phyloP scores from a whole-genome alignment of 306 rosid species.

The Begonia loranthoides region DNA sequence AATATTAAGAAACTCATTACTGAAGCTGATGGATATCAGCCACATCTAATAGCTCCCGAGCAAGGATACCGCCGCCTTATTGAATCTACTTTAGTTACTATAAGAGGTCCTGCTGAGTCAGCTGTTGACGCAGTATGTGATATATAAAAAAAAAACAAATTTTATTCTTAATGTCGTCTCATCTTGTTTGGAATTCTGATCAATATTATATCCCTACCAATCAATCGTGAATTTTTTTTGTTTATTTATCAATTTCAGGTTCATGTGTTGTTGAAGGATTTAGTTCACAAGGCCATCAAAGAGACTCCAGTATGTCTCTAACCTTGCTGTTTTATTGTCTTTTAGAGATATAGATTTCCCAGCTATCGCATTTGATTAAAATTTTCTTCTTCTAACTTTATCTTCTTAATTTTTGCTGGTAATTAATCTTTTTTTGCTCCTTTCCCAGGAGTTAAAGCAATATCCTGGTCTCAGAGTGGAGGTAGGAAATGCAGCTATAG shows the following conservation, averaged over 20 bases:
- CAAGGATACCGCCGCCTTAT: slow-evolving; percentile 95
- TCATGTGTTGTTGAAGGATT: slow-evolving; percentile 57
- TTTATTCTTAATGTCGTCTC: neutral
- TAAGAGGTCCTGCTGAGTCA: slow-evolving; percentile 96
- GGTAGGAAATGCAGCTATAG: slow-evolving; percentile 70
- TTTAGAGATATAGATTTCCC: neutral
- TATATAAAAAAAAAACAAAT: neutral
- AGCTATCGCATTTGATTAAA: neutral
- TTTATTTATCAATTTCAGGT: slow-evolving; percentile 34
- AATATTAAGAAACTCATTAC: slow-evolving; percentile 81
- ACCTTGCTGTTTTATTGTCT: neutral
- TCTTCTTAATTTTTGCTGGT: neutral
- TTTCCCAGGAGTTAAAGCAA: slow-evolving; percentile 68
- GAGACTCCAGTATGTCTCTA: slow-evolving; percentile 57
- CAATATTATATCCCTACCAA: slow-evolving; percentile 1
- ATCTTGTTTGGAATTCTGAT: neutral
- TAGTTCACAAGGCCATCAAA: slow-evolving; percentile 64
- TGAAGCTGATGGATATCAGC: slow-evolving; percentile 98
- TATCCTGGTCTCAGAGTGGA: slow-evolving; percentile 88
- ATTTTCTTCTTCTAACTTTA: neutral
- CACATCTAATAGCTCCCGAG: slow-evolving; percentile 93
- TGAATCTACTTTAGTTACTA: slow-evolving; percentile 62
- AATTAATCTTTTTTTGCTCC: slow-evolving; percentile 3
- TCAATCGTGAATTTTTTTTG: slow-evolving; percentile 7
- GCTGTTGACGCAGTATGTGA: slow-evolving; percentile 77